A percentile compares a stretch with the other conserved stretches of the same genome.
Conservation (phyloP, 2,329 filamentous ascomycete genomes). For the Calonectria pseudoturangicola region DNA sequence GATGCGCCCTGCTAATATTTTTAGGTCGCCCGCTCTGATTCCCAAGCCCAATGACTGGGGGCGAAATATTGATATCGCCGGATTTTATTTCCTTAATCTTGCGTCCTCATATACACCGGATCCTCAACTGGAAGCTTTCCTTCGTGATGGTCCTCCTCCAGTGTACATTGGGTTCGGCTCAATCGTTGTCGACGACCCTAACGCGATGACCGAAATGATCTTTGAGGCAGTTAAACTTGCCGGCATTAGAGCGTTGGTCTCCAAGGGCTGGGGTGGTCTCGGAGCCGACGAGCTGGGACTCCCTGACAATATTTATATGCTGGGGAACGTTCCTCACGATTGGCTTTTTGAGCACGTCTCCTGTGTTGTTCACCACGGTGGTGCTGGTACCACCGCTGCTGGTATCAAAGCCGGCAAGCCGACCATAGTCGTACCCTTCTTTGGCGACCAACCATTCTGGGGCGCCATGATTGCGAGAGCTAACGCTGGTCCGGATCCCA, state of each 20-base stretch:
- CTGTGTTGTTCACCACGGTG: slow-evolving; percentile 90
- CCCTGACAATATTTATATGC: slow-evolving; percentile 87
- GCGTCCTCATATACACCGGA: slow-evolving; percentile 80
- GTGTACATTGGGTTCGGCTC: slow-evolving; percentile 91
- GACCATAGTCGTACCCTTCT: slow-evolving; percentile 90
- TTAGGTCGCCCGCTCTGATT: slow-evolving; percentile 82
- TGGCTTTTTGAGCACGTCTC: slow-evolving; percentile 91
- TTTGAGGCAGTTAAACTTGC: slow-evolving; percentile 81
- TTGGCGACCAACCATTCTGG: slow-evolving; percentile 91
- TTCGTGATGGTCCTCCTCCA: slow-evolving; percentile 81
- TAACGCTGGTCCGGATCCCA: slow-evolving; percentile 82
- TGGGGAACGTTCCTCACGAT: slow-evolving; percentile 91
- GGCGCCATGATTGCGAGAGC: slow-evolving; percentile 84
- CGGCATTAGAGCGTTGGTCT: slow-evolving; percentile 86
- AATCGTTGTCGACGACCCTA: slow-evolving; percentile 86
- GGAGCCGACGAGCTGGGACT: slow-evolving; percentile 81
- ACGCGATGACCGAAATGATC: slow-evolving; percentile 81
- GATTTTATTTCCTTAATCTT: slow-evolving; percentile 84
- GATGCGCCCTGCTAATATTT: slow-evolving; percentile 19
- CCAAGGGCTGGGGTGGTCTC: slow-evolving; percentile 91
- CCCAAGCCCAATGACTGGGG: slow-evolving; percentile 87
- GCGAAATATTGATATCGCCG: slow-evolving; percentile 81
- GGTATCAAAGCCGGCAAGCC: slow-evolving; percentile 88
- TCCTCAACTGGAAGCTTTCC: slow-evolving; percentile 78
- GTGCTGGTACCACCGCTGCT: slow-evolving; percentile 90